Conservation (phyloP, 2,329 filamentous ascomycete genomes). For the Aspergillus tamarii region DNA sequence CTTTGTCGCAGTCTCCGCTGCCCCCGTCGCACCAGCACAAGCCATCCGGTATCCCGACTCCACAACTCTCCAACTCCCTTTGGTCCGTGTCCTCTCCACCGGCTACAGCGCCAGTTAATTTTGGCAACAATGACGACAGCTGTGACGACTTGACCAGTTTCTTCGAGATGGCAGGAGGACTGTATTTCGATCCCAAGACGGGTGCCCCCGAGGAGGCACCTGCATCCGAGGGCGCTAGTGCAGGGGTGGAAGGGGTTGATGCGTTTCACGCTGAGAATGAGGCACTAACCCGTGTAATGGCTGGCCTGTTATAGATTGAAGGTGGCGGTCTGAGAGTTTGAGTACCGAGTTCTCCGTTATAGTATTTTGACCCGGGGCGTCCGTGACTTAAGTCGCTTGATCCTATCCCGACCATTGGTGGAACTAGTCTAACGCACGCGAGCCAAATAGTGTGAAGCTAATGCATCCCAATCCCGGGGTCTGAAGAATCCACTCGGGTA, state of each 20-base stretch:
- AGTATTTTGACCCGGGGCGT: neutral
- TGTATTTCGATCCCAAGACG: constrained; percentile 33
- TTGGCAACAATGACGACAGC: constrained; percentile 18
- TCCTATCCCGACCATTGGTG: neutral
- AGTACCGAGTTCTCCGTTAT: neutral
- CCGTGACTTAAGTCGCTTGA: neutral
- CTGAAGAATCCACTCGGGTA: constrained; percentile 3
- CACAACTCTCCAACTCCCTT: constrained; percentile 16
- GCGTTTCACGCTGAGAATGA: constrained; percentile 41
- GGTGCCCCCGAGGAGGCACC: constrained; percentile 11
- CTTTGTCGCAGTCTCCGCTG: constrained; percentile 6
- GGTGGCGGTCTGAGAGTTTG: neutral
- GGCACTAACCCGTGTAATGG: constrained; percentile 39
- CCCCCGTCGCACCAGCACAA: constrained; percentile 9
- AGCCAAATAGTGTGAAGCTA: neutral
- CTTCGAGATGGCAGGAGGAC: constrained; percentile 62
- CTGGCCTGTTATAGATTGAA: constrained; percentile 30
- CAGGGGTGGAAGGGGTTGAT: constrained; percentile 23
- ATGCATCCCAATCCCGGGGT: neutral
- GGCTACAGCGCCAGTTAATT: constrained; percentile 10
- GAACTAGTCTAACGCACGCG: neutral
- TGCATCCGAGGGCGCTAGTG: constrained; percentile 9
- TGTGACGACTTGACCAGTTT: constrained; percentile 60
- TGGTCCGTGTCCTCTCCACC: constrained; percentile 25
- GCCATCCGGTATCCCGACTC: constrained; percentile 16